phyloP scores from a whole-genome alignment of 1,284 basidiomycete species.

The Cryptococcus amylolentus region DNA sequence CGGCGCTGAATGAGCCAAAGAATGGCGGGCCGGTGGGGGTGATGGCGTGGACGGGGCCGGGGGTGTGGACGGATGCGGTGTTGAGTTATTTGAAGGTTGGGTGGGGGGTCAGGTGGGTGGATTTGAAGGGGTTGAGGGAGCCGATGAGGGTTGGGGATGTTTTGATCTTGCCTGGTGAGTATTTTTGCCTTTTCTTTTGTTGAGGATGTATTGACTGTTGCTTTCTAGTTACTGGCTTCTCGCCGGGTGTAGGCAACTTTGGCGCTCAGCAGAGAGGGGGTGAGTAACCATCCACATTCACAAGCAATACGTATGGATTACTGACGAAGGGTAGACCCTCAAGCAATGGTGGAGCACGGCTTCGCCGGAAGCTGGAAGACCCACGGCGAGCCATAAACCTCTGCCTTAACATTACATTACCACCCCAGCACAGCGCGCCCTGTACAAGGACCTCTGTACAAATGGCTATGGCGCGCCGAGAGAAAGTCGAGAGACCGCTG shows the following conservation, averaged over 20 bases:
- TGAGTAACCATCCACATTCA: slow-evolving; percentile 18
- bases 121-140: slow-evolving; percentile 33
- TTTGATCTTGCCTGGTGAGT: slow-evolving; percentile 41
- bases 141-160: slow-evolving; percentile 49
- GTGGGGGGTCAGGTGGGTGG: slow-evolving; percentile 44
- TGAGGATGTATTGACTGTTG: neutral
- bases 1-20: slow-evolving; percentile 28
- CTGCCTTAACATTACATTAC: neutral
- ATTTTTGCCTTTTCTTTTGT: neutral
- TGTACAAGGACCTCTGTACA: too few species aligned
- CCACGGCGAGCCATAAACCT: neutral
- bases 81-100: slow-evolving; percentile 40
- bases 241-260: slow-evolving; percentile 49
- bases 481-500: too few species aligned
- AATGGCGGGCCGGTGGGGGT: slow-evolving; percentile 46
- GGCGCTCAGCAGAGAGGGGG: slow-evolving; percentile 28
- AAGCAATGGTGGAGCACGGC: slow-evolving; percentile 46
- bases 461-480: neutral
- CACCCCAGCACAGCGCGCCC: neutral
- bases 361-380: slow-evolving; percentile 28
- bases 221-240: slow-evolving; percentile 47
- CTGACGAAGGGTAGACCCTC: slow-evolving; percentile 23
- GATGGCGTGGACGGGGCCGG: slow-evolving; percentile 48
- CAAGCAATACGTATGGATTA: neutral
- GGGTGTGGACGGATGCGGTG: slow-evolving; percentile 48